phyloP scores from a whole-genome alignment of 306 rosid genomes.

The Cucumis melo region DNA sequence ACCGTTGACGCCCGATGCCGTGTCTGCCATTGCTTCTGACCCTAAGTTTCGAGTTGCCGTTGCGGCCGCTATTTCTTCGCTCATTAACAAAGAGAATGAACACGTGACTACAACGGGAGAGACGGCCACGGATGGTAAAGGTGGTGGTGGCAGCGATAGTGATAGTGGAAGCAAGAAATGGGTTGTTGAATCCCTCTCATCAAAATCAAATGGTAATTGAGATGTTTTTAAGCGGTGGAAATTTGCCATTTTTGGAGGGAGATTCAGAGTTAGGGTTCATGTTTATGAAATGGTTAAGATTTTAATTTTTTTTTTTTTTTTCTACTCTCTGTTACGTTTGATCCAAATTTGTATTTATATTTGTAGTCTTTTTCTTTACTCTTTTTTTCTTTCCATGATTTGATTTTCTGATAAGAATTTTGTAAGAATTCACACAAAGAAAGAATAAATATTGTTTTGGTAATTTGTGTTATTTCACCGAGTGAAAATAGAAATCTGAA shows the following conservation, averaged over 20 bases:
- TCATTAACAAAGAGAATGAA: constrained; percentile 45
- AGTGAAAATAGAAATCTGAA: neutral
- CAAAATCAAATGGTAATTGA: constrained; percentile 23
- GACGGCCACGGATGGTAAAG: neutral
- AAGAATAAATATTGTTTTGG: neutral
- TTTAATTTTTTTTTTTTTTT: neutral
- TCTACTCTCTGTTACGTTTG: neutral
- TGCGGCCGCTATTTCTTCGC: constrained; percentile 69
- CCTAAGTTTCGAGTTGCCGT: constrained; percentile 87
- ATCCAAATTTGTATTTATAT: neutral
- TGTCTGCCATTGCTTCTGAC: constrained; percentile 66
- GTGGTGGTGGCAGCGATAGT: neutral
- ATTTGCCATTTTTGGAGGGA: neutral
- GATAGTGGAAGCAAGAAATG: constrained; percentile 22
- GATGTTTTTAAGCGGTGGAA: neutral
- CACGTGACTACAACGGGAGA: neutral
- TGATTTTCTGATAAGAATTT: neutral
- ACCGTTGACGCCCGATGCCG: constrained; percentile 25
- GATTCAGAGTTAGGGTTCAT: neutral
- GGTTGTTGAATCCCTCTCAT: constrained; percentile 31
- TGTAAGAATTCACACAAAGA: neutral
- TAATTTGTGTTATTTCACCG: neutral
- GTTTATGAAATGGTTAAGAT: neutral
- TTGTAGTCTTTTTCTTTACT: neutral
- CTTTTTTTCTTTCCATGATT: neutral